phyloP scores from a whole-genome alignment of 2,329 filamentous ascomycete genomes.

The Colletotrichum tamarilloi region DNA sequence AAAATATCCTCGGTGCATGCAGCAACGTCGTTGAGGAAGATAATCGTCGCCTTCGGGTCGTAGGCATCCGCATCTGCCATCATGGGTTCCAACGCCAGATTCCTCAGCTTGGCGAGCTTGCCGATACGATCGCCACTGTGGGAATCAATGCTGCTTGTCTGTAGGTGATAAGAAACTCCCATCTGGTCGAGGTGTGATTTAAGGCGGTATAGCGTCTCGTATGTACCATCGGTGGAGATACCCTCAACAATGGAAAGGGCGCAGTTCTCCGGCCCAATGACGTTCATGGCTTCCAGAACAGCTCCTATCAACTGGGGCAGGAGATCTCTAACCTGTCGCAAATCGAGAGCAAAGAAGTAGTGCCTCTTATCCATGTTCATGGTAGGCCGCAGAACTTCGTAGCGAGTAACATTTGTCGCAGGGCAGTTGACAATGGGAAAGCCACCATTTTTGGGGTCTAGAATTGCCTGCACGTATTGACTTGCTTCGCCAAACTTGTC shows the following conservation, averaged over 20 bases:
- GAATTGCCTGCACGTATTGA: conserved; percentile 55
- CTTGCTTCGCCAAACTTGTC: conserved; percentile 21
- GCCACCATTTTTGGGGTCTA: conserved; percentile 31
- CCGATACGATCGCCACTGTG: conserved; percentile 55
- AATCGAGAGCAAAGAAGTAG: conserved; percentile 66
- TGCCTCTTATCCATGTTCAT: conserved; percentile 31
- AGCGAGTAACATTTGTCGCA: conserved; percentile 29
- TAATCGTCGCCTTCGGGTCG: conserved; percentile 49
- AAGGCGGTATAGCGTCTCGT: conserved; percentile 58
- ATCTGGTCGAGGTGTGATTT: conserved; percentile 50
- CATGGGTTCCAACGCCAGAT: conserved; percentile 62
- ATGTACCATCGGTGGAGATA: conserved; percentile 65
- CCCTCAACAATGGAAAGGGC: conserved; percentile 67
- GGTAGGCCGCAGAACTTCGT: conserved; percentile 17
- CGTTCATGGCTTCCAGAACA: conserved; percentile 59
- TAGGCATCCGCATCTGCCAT: conserved; percentile 41
- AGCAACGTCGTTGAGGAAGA: conserved; percentile 67
- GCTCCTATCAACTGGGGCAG: conserved; percentile 64
- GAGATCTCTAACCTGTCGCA: conserved; percentile 56
- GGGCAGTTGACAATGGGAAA: conserved; percentile 46
- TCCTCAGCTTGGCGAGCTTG: conserved; percentile 62
- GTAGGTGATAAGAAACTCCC: conserved; percentile 54
- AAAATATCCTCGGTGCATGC: conserved; percentile 66
- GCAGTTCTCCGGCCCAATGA: conserved; percentile 62
- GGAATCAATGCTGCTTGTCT: conserved; percentile 56